Percentiles rank a stretch among this genome's conserved stretches.
Conservation (phyloP, 2,329 filamentous ascomycete species). For the Phialocephala sp. region DNA sequence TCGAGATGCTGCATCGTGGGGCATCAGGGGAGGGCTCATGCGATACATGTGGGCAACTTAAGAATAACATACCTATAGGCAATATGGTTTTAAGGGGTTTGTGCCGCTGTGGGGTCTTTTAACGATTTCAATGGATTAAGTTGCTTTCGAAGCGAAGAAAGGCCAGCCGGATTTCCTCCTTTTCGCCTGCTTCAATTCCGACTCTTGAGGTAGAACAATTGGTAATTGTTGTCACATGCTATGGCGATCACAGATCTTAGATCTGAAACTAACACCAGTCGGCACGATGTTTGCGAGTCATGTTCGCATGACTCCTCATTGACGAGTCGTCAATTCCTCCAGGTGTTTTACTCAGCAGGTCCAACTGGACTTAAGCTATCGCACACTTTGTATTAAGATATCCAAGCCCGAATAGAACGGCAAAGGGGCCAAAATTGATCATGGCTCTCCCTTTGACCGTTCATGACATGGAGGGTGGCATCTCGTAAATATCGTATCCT, state of each 20-base stretch:
- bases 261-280: not conserved
- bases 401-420: too few relatives aligned
- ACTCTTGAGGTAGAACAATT: not conserved
- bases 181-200: not conserved
- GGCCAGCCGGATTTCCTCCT: not conserved
- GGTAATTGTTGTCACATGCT: not conserved
- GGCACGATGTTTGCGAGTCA: not conserved
- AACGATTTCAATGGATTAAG: not conserved
- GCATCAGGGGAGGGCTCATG: not conserved
- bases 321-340: not conserved
- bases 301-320: not conserved
- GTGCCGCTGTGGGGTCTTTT: not conserved
- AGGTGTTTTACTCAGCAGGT: not conserved
- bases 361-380: too few relatives aligned
- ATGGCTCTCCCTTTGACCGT: too few relatives aligned
- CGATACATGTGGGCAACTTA: not conserved
- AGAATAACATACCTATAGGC: not conserved
- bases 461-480: too few relatives aligned
- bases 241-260: not conserved
- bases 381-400: too few relatives aligned
- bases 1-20: conserved; percentile 3
- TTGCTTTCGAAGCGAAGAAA: not conserved
- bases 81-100: not conserved
- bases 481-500: too few relatives aligned
- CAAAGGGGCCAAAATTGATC: too few relatives aligned